phyloP scores from a whole-genome alignment of 148 eudicot genomes.

The Chenopodium album region DNA sequence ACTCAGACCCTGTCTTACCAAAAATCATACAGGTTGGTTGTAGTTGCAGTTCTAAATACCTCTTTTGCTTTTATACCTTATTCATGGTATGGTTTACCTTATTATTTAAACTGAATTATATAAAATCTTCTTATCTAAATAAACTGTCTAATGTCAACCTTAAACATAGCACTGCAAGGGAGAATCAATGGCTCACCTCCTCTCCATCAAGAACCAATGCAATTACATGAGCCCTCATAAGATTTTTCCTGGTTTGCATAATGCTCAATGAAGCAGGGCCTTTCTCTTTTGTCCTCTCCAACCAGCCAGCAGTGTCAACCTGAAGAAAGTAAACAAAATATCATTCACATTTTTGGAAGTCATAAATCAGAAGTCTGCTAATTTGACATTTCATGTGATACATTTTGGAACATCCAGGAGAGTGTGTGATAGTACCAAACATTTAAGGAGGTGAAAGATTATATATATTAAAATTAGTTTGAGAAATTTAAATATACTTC shows the following conservation, averaged over 20 bases:
- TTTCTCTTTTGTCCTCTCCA: conserved; percentile 89
- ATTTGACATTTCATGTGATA: neutral
- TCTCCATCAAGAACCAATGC: conserved; percentile 96
- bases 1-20: neutral
- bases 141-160: neutral
- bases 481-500: no score
- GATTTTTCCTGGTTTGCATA: conserved; percentile 94
- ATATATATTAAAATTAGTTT: no score
- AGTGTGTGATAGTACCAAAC: neutral
- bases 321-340: conserved; percentile 26
- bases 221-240: conserved; percentile 94
- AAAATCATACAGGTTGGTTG: neutral
- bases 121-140: neutral
- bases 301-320: conserved; percentile 99
- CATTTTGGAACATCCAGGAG: neutral
- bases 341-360: neutral
- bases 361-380: neutral
- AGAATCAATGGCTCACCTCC: conserved; percentile 52
- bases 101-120: neutral
- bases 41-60: neutral
- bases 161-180: neutral
- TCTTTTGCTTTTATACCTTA: neutral
- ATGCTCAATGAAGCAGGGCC: conserved; percentile 91
- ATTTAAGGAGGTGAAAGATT: neutral
- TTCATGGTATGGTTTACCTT: neutral